phyloP scores from a whole-genome alignment of 345 rosid species.

The Leavenworthia alabamica region DNA sequence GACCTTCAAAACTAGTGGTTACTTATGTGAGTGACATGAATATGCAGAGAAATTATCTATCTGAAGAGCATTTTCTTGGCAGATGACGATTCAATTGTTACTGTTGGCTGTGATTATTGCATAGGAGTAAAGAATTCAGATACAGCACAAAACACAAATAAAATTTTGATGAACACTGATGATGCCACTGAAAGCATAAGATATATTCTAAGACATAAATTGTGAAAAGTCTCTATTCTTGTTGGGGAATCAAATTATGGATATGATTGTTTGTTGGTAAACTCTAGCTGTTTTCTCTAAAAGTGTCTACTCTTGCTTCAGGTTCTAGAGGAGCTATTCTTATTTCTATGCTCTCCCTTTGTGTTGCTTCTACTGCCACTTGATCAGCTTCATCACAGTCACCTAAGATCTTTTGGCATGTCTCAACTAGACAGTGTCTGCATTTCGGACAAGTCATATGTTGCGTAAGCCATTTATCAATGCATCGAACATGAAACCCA shows the following conservation, averaged over 20 bases:
- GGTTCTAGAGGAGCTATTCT: constrained; percentile 35
- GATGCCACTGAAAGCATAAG: not conserved
- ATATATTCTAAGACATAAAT: not conserved
- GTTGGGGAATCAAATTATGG: constrained; percentile 1
- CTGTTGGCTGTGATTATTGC: not conserved
- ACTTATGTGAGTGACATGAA: constrained; percentile 3
- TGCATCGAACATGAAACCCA: constrained; percentile 46
- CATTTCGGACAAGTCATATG: constrained; percentile 56
- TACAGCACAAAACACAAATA: not conserved
- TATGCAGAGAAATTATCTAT: constrained; percentile 18
- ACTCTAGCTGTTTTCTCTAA: constrained; percentile 26
- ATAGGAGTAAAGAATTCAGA: not conserved
- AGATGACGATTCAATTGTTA: not conserved
- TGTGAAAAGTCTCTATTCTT: not conserved
- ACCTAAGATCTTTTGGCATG: constrained; percentile 32
- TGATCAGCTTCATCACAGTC: constrained; percentile 20
- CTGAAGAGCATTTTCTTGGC: no score
- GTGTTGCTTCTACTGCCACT: not conserved
- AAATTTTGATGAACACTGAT: constrained; percentile 4
- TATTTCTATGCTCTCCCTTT: constrained; percentile 19
- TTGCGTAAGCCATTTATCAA: constrained; percentile 48
- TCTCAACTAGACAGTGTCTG: constrained; percentile 44
- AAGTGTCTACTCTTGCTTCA: constrained; percentile 30
- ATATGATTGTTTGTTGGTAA: not conserved
- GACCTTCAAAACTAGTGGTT: not conserved